phyloP scores from a whole-genome alignment of 164 flowering plant genomes.

The Litsea cubeba region DNA sequence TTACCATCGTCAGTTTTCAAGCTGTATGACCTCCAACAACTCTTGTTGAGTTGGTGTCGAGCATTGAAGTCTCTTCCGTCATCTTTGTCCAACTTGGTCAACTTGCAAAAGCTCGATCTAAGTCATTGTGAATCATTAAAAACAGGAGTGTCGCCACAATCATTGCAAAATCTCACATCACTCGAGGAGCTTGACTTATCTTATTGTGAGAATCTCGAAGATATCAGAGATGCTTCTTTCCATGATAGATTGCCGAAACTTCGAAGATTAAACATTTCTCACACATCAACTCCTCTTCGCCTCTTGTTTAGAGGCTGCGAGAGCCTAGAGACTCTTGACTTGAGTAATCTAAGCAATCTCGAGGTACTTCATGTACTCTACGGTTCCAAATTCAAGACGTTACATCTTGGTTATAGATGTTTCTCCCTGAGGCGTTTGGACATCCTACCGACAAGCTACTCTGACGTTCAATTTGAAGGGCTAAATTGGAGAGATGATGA shows the following conservation, averaged over 20 bases:
- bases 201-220: neutral
- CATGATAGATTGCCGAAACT: neutral
- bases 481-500: neutral
- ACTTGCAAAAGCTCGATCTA: neutral
- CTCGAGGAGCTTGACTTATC: neutral
- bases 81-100: neutral
- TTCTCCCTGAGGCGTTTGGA: neutral
- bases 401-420: accelerated
- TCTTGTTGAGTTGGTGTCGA: accelerated
- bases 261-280: accelerated
- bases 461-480: neutral
- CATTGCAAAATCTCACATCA: neutral
- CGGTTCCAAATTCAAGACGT: neutral
- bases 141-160: neutral
- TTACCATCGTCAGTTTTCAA: neutral
- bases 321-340: neutral
- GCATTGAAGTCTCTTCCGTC: neutral
- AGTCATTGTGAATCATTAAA: neutral
- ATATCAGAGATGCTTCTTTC: neutral
- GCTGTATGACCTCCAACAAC: neutral
- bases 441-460: neutral
- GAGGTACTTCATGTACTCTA: neutral
- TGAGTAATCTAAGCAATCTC: neutral
- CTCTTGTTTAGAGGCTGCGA: neutral
- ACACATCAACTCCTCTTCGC: too few relatives aligned